Percentiles rank a stretch among this genome's conserved stretches.
These are phyloP conservation scores for Naganishia onofrii DNA, from an alignment of 768 basidiomycete species.

Conservation along the genomic window DNA sequence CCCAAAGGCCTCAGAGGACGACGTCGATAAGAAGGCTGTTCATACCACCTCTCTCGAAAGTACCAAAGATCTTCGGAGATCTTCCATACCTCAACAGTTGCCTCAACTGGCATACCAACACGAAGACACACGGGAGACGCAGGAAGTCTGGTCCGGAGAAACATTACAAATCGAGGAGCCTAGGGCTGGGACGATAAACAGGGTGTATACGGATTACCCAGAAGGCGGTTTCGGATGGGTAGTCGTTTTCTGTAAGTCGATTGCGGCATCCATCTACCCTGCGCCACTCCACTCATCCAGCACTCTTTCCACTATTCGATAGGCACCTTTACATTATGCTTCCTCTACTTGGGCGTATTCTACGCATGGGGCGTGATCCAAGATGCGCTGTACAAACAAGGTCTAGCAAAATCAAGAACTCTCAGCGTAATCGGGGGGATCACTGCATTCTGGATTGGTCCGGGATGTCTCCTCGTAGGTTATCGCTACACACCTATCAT, in stretches of 20 bases:
- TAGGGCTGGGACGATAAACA: background rate
- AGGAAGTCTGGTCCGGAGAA: conserved; percentile 6
- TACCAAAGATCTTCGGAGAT: background rate
- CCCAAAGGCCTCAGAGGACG: background rate
- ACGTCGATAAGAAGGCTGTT: background rate
- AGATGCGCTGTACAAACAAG: conserved; percentile 26
- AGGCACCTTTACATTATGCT: conserved; percentile 32
- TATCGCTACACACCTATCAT: background rate
- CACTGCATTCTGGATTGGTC: conserved; percentile 27
- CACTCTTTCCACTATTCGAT: too few species aligned
- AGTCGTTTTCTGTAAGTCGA: conserved; percentile 27
- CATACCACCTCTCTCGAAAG: conserved; percentile 1
- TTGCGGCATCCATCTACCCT: background rate
- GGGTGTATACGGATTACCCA: conserved; percentile 26
- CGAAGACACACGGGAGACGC: background rate
- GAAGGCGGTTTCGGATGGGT: conserved; percentile 36
- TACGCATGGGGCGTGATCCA: conserved; percentile 37
- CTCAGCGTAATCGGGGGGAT: conserved; percentile 33
- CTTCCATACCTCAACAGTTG: background rate
- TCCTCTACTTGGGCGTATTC: conserved; percentile 33
- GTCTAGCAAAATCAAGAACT: conserved; percentile 23
- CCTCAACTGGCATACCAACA: conserved; percentile 6
- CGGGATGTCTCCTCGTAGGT: conserved; percentile 33
- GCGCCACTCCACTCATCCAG: background rate
- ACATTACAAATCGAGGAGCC: conserved; percentile 11